Percentiles rank a stretch among this genome's conserved stretches.
phyloP scores from a whole-genome alignment of 768 basidiomycete species.

The Leccinum uliginosum region DNA sequence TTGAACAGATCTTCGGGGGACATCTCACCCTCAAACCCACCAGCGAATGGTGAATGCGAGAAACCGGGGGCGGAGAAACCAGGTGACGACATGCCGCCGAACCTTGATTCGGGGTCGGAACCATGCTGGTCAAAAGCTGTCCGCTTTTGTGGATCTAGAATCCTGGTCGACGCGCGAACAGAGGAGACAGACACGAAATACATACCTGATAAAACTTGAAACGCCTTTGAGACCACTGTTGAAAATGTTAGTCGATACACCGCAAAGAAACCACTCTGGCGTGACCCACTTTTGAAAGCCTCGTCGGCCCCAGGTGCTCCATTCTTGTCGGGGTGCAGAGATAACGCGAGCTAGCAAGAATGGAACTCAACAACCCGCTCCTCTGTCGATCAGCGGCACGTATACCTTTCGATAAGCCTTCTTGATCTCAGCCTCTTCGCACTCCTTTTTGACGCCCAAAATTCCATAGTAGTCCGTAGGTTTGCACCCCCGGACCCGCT shows the following conservation, averaged over 20 bases:
- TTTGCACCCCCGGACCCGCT: constrained; percentile 81
- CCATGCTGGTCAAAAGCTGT: constrained; percentile 81
- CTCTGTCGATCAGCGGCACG: constrained; percentile 11
- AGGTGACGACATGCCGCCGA: constrained; percentile 63
- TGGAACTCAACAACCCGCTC: constrained; percentile 5
- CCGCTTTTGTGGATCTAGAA: constrained; percentile 79
- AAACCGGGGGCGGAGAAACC: constrained; percentile 47
- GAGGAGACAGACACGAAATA: neutral
- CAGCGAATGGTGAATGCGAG: constrained; percentile 45
- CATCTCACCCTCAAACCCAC: constrained; percentile 74
- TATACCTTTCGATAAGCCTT: constrained; percentile 94
- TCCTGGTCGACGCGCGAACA: constrained; percentile 5
- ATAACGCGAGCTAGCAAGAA: constrained; percentile 67
- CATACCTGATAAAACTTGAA: constrained; percentile 84
- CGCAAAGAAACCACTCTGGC: neutral
- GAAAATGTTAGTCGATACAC: constrained; percentile 3
- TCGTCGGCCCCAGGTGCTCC: constrained; percentile 98
- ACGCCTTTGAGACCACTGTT: constrained; percentile 95
- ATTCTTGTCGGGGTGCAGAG: constrained; percentile 89
- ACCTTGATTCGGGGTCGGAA: constrained; percentile 84
- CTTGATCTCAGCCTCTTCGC: constrained; percentile 83
- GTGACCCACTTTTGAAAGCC: constrained; percentile 86
- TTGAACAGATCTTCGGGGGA: constrained; percentile 97
- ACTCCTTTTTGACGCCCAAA: constrained; percentile 69
- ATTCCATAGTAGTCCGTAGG: constrained; percentile 94